Conservation (phyloP, 208 protist genomes). For the Willaertia magna region DNA sequence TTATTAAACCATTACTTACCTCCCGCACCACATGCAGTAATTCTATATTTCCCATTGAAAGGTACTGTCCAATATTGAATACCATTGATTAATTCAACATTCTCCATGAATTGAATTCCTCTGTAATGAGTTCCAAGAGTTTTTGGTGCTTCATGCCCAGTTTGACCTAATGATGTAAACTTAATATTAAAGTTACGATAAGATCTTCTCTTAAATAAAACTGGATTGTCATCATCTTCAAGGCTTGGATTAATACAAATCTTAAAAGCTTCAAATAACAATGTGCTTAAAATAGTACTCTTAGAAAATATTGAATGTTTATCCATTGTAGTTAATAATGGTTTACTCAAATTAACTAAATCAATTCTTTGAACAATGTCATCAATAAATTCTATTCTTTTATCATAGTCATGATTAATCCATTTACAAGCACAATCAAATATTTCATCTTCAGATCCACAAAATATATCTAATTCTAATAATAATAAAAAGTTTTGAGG, state of each 20-base stretch:
- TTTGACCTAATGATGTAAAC: not conserved
- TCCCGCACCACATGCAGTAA: not conserved
- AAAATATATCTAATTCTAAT: too few relatives aligned
- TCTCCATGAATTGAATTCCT: not conserved
- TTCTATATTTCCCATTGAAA: not conserved
- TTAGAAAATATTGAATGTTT: not conserved
- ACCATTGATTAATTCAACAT: not conserved
- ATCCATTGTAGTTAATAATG: not conserved
- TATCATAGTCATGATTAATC: not conserved
- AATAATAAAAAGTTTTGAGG: too few relatives aligned
- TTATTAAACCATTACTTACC: not conserved
- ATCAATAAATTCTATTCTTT: not conserved
- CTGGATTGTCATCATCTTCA: not conserved
- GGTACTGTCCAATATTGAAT: not conserved
- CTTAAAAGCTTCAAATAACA: not conserved
- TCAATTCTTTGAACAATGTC: not conserved
- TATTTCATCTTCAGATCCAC: too few relatives aligned
- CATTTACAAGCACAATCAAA: not conserved
- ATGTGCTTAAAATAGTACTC: not conserved
- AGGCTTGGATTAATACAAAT: not conserved
- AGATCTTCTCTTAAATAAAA: not conserved
- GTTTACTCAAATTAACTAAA: not conserved
- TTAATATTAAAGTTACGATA: not conserved
- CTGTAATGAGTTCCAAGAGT: not conserved
- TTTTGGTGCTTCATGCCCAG: not conserved